phyloP scores from a whole-genome alignment of 1,284 basidiomycete genomes.

The Leccinum griseonigrum region DNA sequence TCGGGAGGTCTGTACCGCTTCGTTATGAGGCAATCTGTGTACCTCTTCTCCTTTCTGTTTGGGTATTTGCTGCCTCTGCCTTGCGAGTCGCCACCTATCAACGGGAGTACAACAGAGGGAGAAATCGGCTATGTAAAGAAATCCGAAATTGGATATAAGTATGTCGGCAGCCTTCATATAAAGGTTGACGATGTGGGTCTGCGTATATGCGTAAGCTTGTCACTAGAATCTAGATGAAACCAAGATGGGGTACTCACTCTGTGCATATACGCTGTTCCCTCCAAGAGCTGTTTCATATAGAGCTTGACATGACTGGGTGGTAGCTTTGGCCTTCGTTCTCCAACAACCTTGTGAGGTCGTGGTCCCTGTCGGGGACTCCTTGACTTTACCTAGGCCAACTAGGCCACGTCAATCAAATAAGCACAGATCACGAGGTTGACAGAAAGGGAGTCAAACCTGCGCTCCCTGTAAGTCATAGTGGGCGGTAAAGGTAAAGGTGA shows the following conservation, averaged over 20 bases:
- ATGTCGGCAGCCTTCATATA: constrained; percentile 99
- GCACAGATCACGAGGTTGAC: not conserved
- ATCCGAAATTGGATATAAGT: constrained; percentile 85
- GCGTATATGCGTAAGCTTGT: constrained; percentile 5
- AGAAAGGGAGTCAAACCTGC: constrained; percentile 9
- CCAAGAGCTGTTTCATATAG: constrained; percentile 92
- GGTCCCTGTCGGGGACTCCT: constrained; percentile 89
- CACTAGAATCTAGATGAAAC: constrained; percentile 1
- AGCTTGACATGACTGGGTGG: constrained; percentile 88
- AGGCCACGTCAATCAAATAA: constrained; percentile 2
- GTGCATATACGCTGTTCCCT: constrained; percentile 96
- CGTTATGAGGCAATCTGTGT: constrained; percentile 99
- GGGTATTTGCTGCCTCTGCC: constrained; percentile 40
- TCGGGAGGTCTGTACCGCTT: constrained; percentile 98
- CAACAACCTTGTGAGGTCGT: constrained; percentile 93
- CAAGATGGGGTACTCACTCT: constrained; percentile 46
- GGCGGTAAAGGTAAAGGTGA: constrained; percentile 35
- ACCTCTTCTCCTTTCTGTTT: constrained; percentile 62
- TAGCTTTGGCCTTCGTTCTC: constrained; percentile 87
- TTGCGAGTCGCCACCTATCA: constrained; percentile 19
- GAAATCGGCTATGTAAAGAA: constrained; percentile 92
- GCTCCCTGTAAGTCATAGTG: constrained; percentile 19
- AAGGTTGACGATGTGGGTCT: constrained; percentile 96
- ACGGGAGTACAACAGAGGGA: constrained; percentile 40
- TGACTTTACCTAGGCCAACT: constrained; percentile 49